These are phyloP conservation scores for Pharus latifolius DNA, from an alignment of 176 grass and related monocot genomes.

Conservation along the genomic window DNA sequence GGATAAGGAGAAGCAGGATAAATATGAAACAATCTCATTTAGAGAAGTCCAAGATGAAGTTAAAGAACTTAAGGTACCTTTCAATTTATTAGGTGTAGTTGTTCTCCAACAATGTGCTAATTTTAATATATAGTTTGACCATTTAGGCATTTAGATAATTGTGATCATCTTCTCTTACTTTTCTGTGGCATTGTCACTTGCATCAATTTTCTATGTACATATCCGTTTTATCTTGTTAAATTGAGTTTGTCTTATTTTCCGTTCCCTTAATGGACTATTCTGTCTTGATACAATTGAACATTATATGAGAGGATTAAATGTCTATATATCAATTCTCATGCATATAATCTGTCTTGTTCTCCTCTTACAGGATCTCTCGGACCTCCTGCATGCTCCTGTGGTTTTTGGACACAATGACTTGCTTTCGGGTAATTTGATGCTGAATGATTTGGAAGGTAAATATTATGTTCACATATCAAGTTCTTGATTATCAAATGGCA, in stretches of 20 bases:
- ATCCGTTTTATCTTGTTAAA: not conserved
- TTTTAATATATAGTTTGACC: not conserved
- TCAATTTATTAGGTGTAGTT: not conserved
- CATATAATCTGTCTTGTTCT: not conserved
- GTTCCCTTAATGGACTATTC: not conserved
- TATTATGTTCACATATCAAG: not conserved
- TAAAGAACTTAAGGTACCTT: slow-evolving; percentile 77
- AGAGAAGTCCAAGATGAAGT: slow-evolving; percentile 70
- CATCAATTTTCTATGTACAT: not conserved
- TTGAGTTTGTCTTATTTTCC: not conserved
- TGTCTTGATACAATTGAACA: not conserved
- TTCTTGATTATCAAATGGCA: not conserved
- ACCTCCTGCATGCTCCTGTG: slow-evolving; percentile 49
- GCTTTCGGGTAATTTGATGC: slow-evolving; percentile 95
- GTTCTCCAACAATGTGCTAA: not conserved
- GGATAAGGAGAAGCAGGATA: slow-evolving; percentile 50
- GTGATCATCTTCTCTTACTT: not conserved
- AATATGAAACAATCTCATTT: slow-evolving; percentile 81
- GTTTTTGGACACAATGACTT: slow-evolving; percentile 95
- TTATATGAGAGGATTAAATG: not conserved
- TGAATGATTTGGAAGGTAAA: slow-evolving; percentile 85
- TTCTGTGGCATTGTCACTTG: not conserved
- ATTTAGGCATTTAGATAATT: too few relatives aligned
- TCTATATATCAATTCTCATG: not conserved
- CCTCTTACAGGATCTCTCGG: slow-evolving; percentile 60